Conservation (phyloP, 2,329 filamentous ascomycete species). For the Dactylellina cionopaga region DNA sequence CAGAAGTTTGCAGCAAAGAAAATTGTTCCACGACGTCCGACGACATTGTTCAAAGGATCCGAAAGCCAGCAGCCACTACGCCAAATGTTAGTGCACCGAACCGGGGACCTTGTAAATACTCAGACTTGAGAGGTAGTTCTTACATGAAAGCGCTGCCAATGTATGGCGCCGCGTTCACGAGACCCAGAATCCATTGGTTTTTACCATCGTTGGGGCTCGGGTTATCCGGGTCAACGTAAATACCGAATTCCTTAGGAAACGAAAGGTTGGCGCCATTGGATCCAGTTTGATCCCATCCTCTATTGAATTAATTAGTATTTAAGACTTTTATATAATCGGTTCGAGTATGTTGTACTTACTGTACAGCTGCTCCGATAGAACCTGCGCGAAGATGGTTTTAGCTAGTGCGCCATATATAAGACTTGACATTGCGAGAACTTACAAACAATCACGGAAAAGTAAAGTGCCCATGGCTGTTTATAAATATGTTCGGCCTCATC, state of each 20-base stretch:
- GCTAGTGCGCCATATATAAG: not conserved
- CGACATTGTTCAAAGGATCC: conserved; percentile 70
- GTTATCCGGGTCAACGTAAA: conserved; percentile 41
- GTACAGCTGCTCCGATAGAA: conserved; percentile 76
- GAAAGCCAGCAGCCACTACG: conserved; percentile 72
- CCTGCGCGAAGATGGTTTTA: conserved; percentile 16
- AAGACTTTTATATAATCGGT: not conserved
- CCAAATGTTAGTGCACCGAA: not conserved
- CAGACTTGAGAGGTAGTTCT: conserved; percentile 51
- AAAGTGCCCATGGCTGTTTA: conserved; percentile 71
- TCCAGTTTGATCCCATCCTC: conserved; percentile 74
- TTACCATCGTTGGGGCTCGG: conserved; percentile 60
- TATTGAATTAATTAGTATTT: conserved; percentile 3
- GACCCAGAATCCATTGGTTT: conserved; percentile 71
- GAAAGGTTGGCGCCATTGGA: conserved; percentile 65
- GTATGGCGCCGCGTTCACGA: conserved; percentile 71
- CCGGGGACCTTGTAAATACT: not conserved
- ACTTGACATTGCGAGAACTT: not conserved
- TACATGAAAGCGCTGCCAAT: conserved; percentile 67
- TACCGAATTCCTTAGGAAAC: conserved; percentile 55
- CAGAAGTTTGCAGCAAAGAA: conserved; percentile 73
- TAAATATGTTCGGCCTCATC: conserved; percentile 75
- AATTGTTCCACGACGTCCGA: conserved; percentile 73
- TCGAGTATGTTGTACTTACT: conserved; percentile 57
- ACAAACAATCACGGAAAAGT: conserved; percentile 74